Evolutionary conservation across 2,329 filamentous ascomycete species (phyloP).

Genomic region (Fusarium veterinarium): DNA sequence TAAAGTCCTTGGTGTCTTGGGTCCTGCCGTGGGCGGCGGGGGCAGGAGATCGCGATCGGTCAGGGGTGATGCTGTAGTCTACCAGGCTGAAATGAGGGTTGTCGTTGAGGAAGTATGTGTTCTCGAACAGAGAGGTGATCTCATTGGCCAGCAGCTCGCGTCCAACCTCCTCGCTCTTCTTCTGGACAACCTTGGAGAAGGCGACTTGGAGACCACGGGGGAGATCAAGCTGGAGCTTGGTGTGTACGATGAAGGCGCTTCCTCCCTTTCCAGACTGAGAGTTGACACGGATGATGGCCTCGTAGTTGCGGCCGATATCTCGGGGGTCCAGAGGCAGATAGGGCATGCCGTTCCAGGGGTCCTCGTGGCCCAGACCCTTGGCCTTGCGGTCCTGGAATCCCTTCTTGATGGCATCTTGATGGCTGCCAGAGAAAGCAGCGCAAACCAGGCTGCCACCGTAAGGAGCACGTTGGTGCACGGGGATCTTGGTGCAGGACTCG

Average conservation of each 20-base stretch:
- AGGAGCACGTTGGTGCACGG: constrained; percentile 87
- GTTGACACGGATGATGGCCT: constrained; percentile 97
- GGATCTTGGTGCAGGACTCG: constrained; percentile 94
- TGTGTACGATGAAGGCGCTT: constrained; percentile 92
- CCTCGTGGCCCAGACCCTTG: constrained; percentile 68
- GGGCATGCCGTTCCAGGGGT: constrained; percentile 80
- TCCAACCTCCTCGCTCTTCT: constrained; percentile 80
- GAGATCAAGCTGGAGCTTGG: constrained; percentile 88
- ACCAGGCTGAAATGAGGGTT: constrained; percentile 88
- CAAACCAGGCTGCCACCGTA: constrained; percentile 92
- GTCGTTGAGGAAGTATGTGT: constrained; percentile 84
- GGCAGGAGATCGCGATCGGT: constrained; percentile 80
- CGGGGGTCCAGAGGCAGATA: constrained; percentile 93
- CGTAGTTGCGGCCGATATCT: constrained; percentile 96
- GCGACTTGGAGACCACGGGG: constrained; percentile 92
- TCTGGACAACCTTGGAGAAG: constrained; percentile 89
- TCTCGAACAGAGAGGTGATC: constrained; percentile 88
- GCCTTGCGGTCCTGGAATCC: constrained; percentile 79
- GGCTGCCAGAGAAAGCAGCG: constrained; percentile 89
- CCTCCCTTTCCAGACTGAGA: constrained; percentile 96
- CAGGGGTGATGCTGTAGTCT: constrained; percentile 90
- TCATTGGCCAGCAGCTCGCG: constrained; percentile 87
- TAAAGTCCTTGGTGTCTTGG: constrained; percentile 80
- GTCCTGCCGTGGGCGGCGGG: constrained; percentile 76
- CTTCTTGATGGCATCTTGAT: constrained; percentile 98